Base-by-base conservation (phyloP, 2,329 filamentous ascomycete genomes). In the Cytospora piceae region DNA sequence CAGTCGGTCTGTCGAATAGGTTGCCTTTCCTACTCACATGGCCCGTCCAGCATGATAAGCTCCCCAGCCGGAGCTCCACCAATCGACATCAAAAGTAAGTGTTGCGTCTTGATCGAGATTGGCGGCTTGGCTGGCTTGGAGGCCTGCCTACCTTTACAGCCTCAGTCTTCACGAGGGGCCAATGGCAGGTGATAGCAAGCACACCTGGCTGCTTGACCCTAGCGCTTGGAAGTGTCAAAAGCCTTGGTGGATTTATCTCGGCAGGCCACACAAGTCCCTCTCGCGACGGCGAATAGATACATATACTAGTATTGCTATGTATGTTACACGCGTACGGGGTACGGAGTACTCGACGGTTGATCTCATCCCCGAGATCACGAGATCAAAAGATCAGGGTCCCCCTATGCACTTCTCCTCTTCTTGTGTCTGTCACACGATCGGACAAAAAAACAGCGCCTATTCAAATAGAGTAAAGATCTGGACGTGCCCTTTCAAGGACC, bases 401-500 rank as follows among this genome's bases (percentile, higher is more conserved):
- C 39, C 53, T 32, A 5, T 34, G 12, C 32, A 11, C 12, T 12
- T 12, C 12, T 12, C 32, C 12, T 9, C 32, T 11, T 37, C 4
- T 15, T 15, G 12, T 37, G 14, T 63, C 32, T 57, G 61, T 57
- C 61, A 57, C 53, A 63, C 61, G 29, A 63, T 63, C 61, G 61
- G 61, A 63, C 53, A 63, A 63, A 49, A 63, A 57, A 39, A 63
- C 31, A 63, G 61, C 61, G 61, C 61, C 53, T 24, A 57, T 46
- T 39, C 29, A 32, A 51, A 63, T 63, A 63, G 54, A 63, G 63
- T 63, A 51, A 56, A 66, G 66, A 63, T 68, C 66, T 68, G 66
- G 66, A 68, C 66, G 54, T 63, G 64, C 56, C 66, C 63, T 61
- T 65, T 58, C 63, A 66, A 58, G 66, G 66, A 68, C 56, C 29